phyloP scores from a whole-genome alignment of 106 monocot species.

The Allium fistulosum region DNA sequence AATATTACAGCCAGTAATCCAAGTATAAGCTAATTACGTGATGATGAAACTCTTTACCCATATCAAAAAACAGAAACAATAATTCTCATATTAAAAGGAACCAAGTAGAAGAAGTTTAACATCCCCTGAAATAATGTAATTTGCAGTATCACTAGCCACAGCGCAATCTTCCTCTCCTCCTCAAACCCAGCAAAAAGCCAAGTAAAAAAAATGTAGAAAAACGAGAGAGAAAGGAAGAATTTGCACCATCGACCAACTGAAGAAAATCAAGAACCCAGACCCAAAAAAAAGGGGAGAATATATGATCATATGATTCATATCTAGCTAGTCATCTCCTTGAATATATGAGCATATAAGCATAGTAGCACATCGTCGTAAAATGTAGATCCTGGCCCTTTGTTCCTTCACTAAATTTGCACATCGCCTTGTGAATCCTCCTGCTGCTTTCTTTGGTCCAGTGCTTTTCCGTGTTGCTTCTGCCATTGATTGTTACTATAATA shows the following conservation, averaged over 20 bases:
- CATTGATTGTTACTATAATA: neutral
- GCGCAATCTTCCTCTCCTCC: neutral
- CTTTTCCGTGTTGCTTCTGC: neutral
- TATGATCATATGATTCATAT: neutral
- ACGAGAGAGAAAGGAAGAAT: neutral
- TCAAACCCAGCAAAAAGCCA: neutral
- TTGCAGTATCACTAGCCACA: neutral
- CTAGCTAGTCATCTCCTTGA: slow-evolving; percentile 39
- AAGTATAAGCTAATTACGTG: neutral
- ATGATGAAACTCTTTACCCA: neutral
- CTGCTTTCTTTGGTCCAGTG: slow-evolving; percentile 10
- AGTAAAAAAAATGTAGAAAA: neutral
- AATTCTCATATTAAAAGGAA: neutral
- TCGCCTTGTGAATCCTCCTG: slow-evolving; percentile 26
- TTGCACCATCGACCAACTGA: neutral
- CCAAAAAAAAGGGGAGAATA: neutral
- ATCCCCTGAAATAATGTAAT: too few species aligned
- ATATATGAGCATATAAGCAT: slow-evolving; percentile 74
- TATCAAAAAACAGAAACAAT: neutral
- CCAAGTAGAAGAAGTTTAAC: neutral
- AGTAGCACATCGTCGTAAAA: slow-evolving; percentile 64
- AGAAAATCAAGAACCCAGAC: neutral
- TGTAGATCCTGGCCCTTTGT: slow-evolving; percentile 66
- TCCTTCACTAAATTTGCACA: slow-evolving; percentile 47
- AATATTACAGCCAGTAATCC: neutral